phyloP scores from a whole-genome alignment of 1,284 basidiomycete genomes.

The Termitomyces sp. region DNA sequence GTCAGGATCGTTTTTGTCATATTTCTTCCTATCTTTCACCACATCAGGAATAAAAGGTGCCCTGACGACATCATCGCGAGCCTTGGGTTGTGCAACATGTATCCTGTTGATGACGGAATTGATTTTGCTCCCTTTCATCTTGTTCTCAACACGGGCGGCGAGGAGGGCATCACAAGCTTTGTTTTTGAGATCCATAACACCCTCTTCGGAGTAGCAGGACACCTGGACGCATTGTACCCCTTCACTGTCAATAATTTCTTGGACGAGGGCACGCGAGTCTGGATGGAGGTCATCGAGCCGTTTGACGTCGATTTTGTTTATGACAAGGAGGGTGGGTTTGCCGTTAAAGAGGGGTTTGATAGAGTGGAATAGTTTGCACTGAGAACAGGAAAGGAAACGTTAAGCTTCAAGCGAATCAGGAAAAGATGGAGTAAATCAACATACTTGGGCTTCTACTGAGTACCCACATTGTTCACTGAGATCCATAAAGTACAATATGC shows the following conservation, averaged over 20 bases:
- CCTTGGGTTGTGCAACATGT: conserved; percentile 86
- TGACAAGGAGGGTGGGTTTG: conserved; percentile 88
- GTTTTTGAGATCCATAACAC: conserved; percentile 92
- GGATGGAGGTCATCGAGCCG: conserved; percentile 77
- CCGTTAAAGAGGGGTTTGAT: conserved; percentile 93
- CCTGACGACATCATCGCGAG: conserved; percentile 81
- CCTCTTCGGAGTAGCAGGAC: conserved; percentile 92
- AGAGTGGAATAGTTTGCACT: conserved; percentile 97
- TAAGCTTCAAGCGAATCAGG: background rate
- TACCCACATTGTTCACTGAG: conserved; percentile 95
- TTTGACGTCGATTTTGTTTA: conserved; percentile 94
- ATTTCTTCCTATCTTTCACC: conserved; percentile 74
- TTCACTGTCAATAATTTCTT: conserved; percentile 77
- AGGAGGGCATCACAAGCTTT: conserved; percentile 89
- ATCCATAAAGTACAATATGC: conserved; percentile 96
- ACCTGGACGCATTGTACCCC: conserved; percentile 75
- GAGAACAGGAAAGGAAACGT: background rate
- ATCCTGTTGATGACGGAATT: conserved; percentile 89
- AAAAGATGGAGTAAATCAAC: conserved; percentile 19
- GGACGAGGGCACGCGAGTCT: conserved; percentile 73
- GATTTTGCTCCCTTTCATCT: conserved; percentile 91
- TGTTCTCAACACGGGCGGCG: conserved; percentile 87
- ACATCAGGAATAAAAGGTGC: conserved; percentile 83
- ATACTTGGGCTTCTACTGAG: conserved; percentile 85
- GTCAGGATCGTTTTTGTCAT: conserved; percentile 81